phyloP scores from a whole-genome alignment of 345 rosid species.

The Citropsis articulata region DNA sequence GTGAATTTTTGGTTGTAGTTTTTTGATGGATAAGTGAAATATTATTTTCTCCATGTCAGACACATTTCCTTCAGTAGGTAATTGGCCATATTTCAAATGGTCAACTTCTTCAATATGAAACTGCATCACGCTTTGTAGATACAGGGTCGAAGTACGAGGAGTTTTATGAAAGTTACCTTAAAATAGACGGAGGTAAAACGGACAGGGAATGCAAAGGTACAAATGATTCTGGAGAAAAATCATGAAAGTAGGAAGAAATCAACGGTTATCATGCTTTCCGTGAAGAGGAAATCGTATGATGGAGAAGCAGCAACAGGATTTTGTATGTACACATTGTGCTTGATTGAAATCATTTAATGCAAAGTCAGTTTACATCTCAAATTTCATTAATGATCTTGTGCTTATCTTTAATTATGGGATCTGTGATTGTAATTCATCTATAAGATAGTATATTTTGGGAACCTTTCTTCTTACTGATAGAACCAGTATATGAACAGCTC shows the following conservation, averaged over 20 bases:
- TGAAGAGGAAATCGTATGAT: constrained; percentile 63
- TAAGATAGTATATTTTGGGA: not conserved
- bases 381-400: not conserved
- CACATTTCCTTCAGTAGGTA: constrained; percentile 34
- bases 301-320: constrained; percentile 50
- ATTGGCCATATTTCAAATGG: constrained; percentile 31
- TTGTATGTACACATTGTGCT: constrained; percentile 29
- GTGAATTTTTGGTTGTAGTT: not conserved
- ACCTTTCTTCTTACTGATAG: not conserved
- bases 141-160: constrained; percentile 49
- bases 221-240: constrained; percentile 31
- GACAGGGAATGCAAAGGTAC: constrained; percentile 31
- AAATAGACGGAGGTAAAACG: constrained; percentile 45
- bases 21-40: not conserved
- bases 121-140: constrained; percentile 44
- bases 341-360: not conserved
- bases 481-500: constrained; percentile 29
- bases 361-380: not conserved
- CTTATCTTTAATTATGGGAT: not conserved
- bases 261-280: constrained; percentile 49
- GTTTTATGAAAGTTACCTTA: constrained; percentile 54
- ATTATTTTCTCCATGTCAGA: constrained; percentile 26
- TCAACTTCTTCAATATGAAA: constrained; percentile 54
- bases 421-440: not conserved
- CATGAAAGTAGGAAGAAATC: constrained; percentile 49